These are phyloP conservation scores for Obba rivulosa DNA, from an alignment of 768 basidiomycete species.

Conservation along the genomic window DNA sequence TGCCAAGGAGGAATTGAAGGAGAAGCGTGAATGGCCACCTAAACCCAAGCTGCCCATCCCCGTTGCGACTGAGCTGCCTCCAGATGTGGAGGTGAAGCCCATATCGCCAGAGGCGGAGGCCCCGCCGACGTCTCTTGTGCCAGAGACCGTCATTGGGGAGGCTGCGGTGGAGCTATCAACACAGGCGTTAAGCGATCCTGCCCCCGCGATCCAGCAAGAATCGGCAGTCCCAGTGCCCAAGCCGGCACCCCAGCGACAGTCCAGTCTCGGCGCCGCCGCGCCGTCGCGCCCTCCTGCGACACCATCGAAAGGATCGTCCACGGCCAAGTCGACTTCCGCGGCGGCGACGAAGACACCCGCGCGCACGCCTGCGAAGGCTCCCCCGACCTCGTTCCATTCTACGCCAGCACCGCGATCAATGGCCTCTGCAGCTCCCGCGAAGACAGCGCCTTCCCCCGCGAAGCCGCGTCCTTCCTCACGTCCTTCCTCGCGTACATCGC, in stretches of 20 bases:
- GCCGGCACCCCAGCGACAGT: slow-evolving; percentile 10
- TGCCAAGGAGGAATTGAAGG: slow-evolving; percentile 60
- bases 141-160: slow-evolving; percentile 2
- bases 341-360: slow-evolving; percentile 17
- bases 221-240: slow-evolving; percentile 11
- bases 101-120: slow-evolving; percentile 10
- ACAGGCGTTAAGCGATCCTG: slow-evolving; percentile 5
- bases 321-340: slow-evolving; percentile 5
- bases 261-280: slow-evolving; percentile 3
- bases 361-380: slow-evolving; percentile 24
- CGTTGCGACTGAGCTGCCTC: slow-evolving; percentile 2
- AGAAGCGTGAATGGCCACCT: slow-evolving; percentile 75
- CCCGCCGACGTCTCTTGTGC: slow-evolving; percentile 5
- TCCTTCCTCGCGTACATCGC: slow-evolving; percentile 31
- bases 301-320: slow-evolving; percentile 9
- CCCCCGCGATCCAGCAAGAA: slow-evolving; percentile 10
- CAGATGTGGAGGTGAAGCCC: background rate
- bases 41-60: slow-evolving; percentile 12
- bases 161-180: background rate
- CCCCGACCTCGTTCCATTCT: slow-evolving; percentile 17
- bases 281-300: slow-evolving; percentile 5
- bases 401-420: slow-evolving; percentile 7
- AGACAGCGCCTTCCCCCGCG: slow-evolving; percentile 22
- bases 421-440: slow-evolving; percentile 15
- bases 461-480: slow-evolving; percentile 30